phyloP scores from a whole-genome alignment of 148 eudicot genomes.

The Nyssa sinensis region DNA sequence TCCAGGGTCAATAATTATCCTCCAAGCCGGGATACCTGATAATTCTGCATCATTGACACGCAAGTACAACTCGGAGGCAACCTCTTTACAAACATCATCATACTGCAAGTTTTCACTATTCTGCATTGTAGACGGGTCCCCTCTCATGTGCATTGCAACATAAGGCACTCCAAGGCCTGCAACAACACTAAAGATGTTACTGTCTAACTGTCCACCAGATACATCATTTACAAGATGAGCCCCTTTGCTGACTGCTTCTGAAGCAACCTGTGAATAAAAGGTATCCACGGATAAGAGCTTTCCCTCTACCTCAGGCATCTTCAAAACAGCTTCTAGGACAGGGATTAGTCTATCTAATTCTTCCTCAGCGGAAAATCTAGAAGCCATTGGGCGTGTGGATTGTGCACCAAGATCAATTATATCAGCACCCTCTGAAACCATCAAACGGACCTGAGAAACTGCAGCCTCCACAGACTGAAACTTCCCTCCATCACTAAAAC shows the following conservation, averaged over 20 bases:
- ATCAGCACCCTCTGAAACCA: slow-evolving; percentile 83
- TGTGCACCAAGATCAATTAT: slow-evolving; percentile 94
- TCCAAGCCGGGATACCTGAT: slow-evolving; percentile 85
- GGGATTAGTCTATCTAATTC: slow-evolving; percentile 83
- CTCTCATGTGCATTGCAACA: slow-evolving; percentile 93
- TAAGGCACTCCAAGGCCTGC: slow-evolving; percentile 71
- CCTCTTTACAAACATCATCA: slow-evolving; percentile 57
- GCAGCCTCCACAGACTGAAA: slow-evolving; percentile 60
- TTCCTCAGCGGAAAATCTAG: slow-evolving; percentile 62
- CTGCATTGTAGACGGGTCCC: slow-evolving; percentile 88
- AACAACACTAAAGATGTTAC: slow-evolving; percentile 58
- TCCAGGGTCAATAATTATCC: slow-evolving; percentile 78
- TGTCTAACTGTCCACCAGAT: slow-evolving; percentile 72
- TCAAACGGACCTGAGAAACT: slow-evolving; percentile 49
- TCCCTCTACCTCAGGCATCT: slow-evolving; percentile 60
- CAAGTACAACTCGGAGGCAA: slow-evolving; percentile 54
- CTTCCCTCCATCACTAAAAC: slow-evolving; percentile 92
- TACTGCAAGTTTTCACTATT: slow-evolving; percentile 58
- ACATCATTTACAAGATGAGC: slow-evolving; percentile 86
- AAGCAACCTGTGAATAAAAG: slow-evolving; percentile 75
- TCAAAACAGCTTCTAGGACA: slow-evolving; percentile 59
- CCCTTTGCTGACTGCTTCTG: slow-evolving; percentile 72
- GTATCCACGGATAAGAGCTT: slow-evolving; percentile 82
- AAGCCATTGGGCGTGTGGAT: slow-evolving; percentile 88
- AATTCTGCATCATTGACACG: slow-evolving; percentile 59